Evolutionary conservation across 1,284 basidiomycete species (phyloP), one percentile per base, ranked within the genome.

Genomic region (Vanrija pseudolonga): DNA sequence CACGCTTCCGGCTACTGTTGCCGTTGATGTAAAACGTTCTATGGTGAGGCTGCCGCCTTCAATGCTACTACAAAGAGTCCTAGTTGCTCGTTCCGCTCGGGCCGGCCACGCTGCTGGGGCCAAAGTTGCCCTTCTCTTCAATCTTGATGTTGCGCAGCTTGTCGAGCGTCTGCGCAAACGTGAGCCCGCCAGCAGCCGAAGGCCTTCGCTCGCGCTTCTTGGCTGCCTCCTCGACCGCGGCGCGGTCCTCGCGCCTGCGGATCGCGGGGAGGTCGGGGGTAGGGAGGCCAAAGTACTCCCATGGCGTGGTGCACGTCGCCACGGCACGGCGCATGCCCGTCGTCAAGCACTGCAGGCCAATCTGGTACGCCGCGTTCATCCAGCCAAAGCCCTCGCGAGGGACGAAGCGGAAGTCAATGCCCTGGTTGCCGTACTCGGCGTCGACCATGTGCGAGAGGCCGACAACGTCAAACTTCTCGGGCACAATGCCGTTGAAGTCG

Each of bases 341-440:
- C 9, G 91, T 91, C 60, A 98, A 79, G 83, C 94, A 95, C n/a
- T 91, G 89, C 38, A 98, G 77, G 22, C 95, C 95, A 48, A 96
- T 87, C 78, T 95, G 91, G 78, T 93, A 91, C 53, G 91, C 51
- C 45, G 42, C 51, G 89, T 89, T 81, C 87, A 91, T 93, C 92
- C 91, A 94, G 4, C 95, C 95, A 68, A 98, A 98, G 51, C 95
- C 95, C 78, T 98, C 95, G 20, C 92, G 83, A 48, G 92, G 92
- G 36, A 97, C 87, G 82, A 91, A 88, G 80, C 92, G 90, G 80
- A 98, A 98, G 79, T 97, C 93, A 65, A 94, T 82, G 51, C 95
- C 95, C 76, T 98, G 95, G 77, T 98, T 98, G 14, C 95, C 96
- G 73, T 98, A 98, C 79, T 98, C 95, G 43, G 95, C 95, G 69